Base-by-base conservation (phyloP, 345 rosid genomes). In the Ailanthus altissimus region DNA sequence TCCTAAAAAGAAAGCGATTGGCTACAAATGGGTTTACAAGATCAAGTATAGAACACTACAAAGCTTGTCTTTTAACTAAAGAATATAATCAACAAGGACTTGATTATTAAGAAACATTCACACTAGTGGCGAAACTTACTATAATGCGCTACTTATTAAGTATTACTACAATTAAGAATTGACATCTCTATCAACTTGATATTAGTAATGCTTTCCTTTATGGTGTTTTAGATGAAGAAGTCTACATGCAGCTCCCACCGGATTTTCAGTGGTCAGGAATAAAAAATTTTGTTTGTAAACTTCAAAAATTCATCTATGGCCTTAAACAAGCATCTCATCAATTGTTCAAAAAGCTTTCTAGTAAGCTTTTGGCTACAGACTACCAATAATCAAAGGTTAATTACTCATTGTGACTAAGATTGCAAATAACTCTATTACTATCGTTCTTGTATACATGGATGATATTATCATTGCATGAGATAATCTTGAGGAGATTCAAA, bases 201-300 rank as follows among this genome's bases (percentile, higher is more conserved):
- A 32, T n/a, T 23, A 70, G 28, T 9, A 76, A 76, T 43, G 25
- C 12, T 25, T 76, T 76, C 4, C 23, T 76, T 15, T 40, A 76
- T 62, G 10, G 60, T 1, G 59, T 47, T 15, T n/a, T 73, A 13
- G 18, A 60, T 5, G 18, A 73, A 28, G 57, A 73, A 7, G 45
- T 58, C 0, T 69, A 69, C 36, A 59, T 70, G 68, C 5, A 20
- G 2, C 11, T 47, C 5, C 68, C 23, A 21, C 75, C 1, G 43
- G 8, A 69, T 42, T 59, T 16, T n/a, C 6, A 20, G 47, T 2
- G 0, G 58, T 43, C 16, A 21, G 7, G 51, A 67, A 28, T 2
- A 16, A 23, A 21, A 58, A 70, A 70, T 5, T 2, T 6, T 0
- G 26, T 50, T 0, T 70, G 16, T 3, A 26, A 0, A n/a, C 61